phyloP scores from a whole-genome alignment of 1,284 basidiomycete genomes.

The Tilletia walkeri region DNA sequence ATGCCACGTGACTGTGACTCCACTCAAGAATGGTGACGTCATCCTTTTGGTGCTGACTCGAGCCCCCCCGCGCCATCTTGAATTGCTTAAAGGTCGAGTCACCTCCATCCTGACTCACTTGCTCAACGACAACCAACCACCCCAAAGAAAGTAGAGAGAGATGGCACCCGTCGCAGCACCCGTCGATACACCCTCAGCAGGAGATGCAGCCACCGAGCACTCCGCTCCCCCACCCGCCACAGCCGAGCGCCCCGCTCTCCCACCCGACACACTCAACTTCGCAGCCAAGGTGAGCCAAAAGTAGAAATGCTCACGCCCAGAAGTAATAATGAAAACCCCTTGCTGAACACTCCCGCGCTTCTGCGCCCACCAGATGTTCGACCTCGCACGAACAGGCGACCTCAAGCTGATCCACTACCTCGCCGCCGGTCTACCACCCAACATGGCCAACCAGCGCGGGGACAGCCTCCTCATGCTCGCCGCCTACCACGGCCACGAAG shows the following conservation, averaged over 20 bases:
- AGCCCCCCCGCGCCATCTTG: too few species aligned
- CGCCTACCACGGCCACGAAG: conserved; percentile 71
- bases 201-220: too few species aligned
- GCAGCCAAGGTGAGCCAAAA: neutral
- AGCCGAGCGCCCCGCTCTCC: neutral
- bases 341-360: too few species aligned
- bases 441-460: conserved; percentile 67
- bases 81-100: too few species aligned
- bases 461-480: conserved; percentile 72
- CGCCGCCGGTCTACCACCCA: conserved; percentile 71
- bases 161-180: too few species aligned
- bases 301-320: too few species aligned
- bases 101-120: too few species aligned
- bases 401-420: conserved; percentile 61
- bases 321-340: too few species aligned
- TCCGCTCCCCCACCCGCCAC: neutral
- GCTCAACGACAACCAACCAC: too few species aligned
- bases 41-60: too few species aligned
- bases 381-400: conserved; percentile 69
- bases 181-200: too few species aligned
- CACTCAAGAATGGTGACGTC: neutral
- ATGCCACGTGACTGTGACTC: neutral
- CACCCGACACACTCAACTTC: neutral
- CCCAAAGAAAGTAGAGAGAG: too few species aligned
- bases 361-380: conserved; percentile 62